Base-by-base conservation (phyloP, 257 asterid species). In the Gentiana macrophylla region DNA sequence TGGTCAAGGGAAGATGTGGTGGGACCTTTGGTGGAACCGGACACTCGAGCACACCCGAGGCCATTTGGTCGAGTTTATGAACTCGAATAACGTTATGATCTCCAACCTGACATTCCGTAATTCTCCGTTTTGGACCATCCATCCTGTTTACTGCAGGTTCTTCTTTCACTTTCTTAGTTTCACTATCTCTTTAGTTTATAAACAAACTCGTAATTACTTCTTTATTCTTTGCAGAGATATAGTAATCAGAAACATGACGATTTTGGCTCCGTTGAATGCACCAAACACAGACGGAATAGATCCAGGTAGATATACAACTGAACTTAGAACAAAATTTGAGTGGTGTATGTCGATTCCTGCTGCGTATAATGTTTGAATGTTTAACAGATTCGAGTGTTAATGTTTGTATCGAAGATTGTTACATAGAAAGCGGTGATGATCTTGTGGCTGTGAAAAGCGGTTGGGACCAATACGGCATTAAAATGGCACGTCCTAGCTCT, bases 1-100 rank as follows among this genome's bases (percentile, higher is more conserved):
- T 60, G 98, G 98, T 8, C 98, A 83, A 52, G 98, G 98, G 55
- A 83, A 83, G 72, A 81, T 87, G 94, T 91, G 98, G 98, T 91
- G 98, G 98, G 97, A 87, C 63, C 80, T 83, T 9, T 91, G 98
- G 98, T 83, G 98, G 97, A 91, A 91, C 41, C 83, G 73, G 70
- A 84, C 98, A 4, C 76, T 91, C 36, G 66, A 56, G 46, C 74
- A 87, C 82, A 87, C 98, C n/a, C 78, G 98, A 64, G 97, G 98
- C 71, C 98, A 91, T 66, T 97, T 91, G 55, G 83, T 91, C 52
- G 98, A 91, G 56, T 70, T 91, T 56, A 66, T 87, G 7, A 70
- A 72, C 71, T 91, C 98, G 0, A 76, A 71, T 63, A 87, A 91
- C 62, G 67, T 91, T 63, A 86, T 91, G 6, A 83, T 91, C 53